Conservation (phyloP, 2,329 filamentous ascomycete genomes). For the Trichoderma gracile region DNA sequence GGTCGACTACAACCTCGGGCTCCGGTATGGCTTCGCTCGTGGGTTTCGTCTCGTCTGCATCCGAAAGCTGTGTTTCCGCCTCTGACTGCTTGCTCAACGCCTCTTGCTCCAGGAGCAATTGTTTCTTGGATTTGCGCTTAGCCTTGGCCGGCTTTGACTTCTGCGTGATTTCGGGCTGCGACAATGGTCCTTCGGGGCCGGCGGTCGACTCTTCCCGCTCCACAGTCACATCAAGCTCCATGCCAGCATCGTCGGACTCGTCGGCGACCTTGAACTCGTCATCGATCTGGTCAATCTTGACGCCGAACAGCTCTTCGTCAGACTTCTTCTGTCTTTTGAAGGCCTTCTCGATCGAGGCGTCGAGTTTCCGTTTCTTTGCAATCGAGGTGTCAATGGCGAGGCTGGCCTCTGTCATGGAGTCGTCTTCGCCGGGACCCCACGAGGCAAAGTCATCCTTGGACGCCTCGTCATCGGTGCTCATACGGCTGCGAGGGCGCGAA, state of each 20-base stretch:
- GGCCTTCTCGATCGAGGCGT: slow-evolving; percentile 63
- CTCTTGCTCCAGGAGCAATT: slow-evolving; percentile 68
- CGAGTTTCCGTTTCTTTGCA: slow-evolving; percentile 72
- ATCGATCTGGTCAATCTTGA: slow-evolving; percentile 57
- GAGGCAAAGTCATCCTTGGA: slow-evolving; percentile 52
- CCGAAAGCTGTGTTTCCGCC: slow-evolving; percentile 41
- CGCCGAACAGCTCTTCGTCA: slow-evolving; percentile 75
- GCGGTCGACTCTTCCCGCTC: slow-evolving; percentile 45
- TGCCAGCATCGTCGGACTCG: slow-evolving; percentile 53
- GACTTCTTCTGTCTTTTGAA: slow-evolving; percentile 80
- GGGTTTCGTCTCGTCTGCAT: slow-evolving; percentile 46
- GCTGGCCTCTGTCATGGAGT: slow-evolving; percentile 72
- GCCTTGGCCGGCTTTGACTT: slow-evolving; percentile 58
- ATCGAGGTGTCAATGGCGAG: slow-evolving; percentile 60
- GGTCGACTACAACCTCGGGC: slow-evolving; percentile 50
- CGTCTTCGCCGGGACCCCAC: slow-evolving; percentile 58
- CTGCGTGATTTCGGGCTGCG: slow-evolving; percentile 48
- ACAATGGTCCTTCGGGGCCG: slow-evolving; percentile 50
- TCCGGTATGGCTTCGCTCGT: slow-evolving; percentile 28
- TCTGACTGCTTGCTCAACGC: slow-evolving; percentile 59
- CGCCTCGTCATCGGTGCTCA: slow-evolving; percentile 61
- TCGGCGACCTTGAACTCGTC: slow-evolving; percentile 49
- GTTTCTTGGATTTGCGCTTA: slow-evolving; percentile 79
- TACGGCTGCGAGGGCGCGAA: slow-evolving; percentile 75
- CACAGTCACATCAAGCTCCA: slow-evolving; percentile 49